Conservation (phyloP, 805 yeast species). For the Torulaspora quercuum region DNA sequence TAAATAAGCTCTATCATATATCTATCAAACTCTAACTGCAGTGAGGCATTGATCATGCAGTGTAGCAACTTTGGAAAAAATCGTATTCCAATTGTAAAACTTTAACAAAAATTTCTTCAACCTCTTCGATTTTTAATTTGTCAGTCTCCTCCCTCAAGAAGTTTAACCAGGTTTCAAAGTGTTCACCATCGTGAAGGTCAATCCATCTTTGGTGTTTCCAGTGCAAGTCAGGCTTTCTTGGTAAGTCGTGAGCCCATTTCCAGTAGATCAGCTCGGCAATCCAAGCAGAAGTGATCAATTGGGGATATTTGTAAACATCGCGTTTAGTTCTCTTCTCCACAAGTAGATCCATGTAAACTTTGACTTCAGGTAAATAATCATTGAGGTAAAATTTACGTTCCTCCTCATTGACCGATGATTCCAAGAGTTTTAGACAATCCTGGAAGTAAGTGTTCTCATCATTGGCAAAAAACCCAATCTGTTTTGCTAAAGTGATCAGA, state of each 20-base stretch:
- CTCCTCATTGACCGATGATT: conserved; percentile 9
- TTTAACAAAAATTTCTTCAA: conserved; percentile 35
- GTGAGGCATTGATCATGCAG: conserved; percentile 12
- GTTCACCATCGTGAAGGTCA: conserved; percentile 47
- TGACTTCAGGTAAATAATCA: conserved; percentile 33
- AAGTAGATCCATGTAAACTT: conserved; percentile 38
- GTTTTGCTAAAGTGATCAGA: conserved; percentile 43
- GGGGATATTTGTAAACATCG: conserved; percentile 36
- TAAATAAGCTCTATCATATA: too few relatives aligned
- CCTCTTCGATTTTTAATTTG: conserved; percentile 30
- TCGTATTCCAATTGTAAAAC: conserved; percentile 41
- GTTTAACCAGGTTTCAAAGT: conserved; percentile 44
- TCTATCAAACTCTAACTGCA: too few relatives aligned
- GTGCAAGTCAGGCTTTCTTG: conserved; percentile 32
- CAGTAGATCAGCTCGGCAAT: conserved; percentile 49
- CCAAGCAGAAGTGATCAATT: conserved; percentile 42
- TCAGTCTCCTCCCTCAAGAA: conserved; percentile 45
- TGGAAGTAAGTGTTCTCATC: conserved; percentile 48
- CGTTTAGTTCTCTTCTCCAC: conserved; percentile 33
- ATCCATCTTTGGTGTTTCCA: conserved; percentile 52
- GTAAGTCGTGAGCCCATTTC: conserved; percentile 47
- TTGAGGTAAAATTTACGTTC: conserved; percentile 17
- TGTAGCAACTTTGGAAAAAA: conserved; percentile 48
- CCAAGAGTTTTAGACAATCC: conserved; percentile 32
- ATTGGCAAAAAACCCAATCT: conserved; percentile 47